A percentile compares a stretch with the other conserved stretches of the same genome.
Conservation (phyloP, 129 eudicot genomes). For the Artemisia annua region DNA sequence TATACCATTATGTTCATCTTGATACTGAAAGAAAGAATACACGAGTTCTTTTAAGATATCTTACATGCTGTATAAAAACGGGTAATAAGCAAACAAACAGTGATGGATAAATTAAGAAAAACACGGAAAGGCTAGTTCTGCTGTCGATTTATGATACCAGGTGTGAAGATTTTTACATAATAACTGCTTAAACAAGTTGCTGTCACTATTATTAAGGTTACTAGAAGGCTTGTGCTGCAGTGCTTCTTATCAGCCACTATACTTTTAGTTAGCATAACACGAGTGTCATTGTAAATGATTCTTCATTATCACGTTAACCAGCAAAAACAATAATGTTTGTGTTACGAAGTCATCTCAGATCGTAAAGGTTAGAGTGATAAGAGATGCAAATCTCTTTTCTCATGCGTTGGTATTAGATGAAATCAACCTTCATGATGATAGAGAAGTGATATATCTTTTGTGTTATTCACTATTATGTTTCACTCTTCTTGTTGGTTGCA, state of each 20-base stretch:
- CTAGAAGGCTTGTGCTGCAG: slow-evolving; percentile 15
- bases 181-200: background rate
- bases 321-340: slow-evolving; percentile 3
- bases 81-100: background rate
- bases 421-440: background rate
- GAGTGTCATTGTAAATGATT: slow-evolving; percentile 1
- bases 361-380: background rate
- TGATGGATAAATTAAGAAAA: too few species aligned
- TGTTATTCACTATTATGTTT: background rate
- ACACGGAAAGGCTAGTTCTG: too few species aligned
- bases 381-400: slow-evolving; percentile 9
- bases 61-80: background rate
- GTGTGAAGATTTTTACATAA: too few species aligned
- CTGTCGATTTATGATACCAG: too few species aligned
- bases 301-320: background rate
- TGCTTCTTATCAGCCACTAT: background rate
- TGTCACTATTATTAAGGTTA: background rate
- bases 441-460: slow-evolving; percentile 2
- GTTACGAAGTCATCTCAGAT: background rate
- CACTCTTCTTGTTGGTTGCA: slow-evolving; percentile 11
- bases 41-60: background rate
- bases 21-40: background rate
- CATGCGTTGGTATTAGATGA: background rate
- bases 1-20: background rate
- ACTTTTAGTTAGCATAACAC: slow-evolving; percentile 3